Evolutionary conservation across 2,329 filamentous ascomycete genomes (phyloP).

Genomic region (Pestalotiopsis sp.): DNA sequence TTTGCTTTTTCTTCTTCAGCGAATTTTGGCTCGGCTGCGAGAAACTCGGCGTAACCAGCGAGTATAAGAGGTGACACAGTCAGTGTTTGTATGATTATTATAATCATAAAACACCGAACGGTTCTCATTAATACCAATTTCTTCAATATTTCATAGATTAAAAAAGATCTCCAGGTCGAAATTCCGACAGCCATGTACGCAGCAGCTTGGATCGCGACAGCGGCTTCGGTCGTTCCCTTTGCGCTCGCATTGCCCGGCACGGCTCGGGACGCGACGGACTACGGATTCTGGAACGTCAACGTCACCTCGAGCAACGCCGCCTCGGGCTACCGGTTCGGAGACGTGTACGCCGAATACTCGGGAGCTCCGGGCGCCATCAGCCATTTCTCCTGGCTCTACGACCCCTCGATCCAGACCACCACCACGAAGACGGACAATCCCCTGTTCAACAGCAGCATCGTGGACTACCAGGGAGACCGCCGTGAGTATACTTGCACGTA

Average conservation of each 20-base stretch:
- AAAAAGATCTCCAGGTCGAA: not conserved
- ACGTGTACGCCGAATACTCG: slow-evolving; percentile 1
- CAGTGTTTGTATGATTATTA: not conserved
- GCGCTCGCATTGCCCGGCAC: not conserved
- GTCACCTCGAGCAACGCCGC: not conserved
- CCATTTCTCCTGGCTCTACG: slow-evolving; percentile 1
- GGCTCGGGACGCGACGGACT: not conserved
- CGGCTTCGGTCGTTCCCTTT: not conserved
- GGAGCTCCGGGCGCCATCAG: not conserved
- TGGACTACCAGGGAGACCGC: not conserved
- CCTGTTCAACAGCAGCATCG: not conserved
- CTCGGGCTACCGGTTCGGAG: not conserved
- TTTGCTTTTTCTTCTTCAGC: not conserved
- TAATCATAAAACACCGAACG: not conserved
- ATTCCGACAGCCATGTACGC: not conserved
- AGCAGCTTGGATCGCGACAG: not conserved
- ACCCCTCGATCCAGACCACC: not conserved
- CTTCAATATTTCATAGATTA: not conserved
- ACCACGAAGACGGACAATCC: not conserved
- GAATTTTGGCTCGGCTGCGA: not conserved
- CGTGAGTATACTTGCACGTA: not conserved
- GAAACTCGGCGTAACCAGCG: not conserved
- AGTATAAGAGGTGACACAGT: not conserved
- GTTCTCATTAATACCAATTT: not conserved
- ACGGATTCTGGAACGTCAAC: not conserved